These are phyloP conservation scores for Ophiostoma pallidulum DNA, from an alignment of 2,329 filamentous ascomycete genomes.

Conservation along the genomic window DNA sequence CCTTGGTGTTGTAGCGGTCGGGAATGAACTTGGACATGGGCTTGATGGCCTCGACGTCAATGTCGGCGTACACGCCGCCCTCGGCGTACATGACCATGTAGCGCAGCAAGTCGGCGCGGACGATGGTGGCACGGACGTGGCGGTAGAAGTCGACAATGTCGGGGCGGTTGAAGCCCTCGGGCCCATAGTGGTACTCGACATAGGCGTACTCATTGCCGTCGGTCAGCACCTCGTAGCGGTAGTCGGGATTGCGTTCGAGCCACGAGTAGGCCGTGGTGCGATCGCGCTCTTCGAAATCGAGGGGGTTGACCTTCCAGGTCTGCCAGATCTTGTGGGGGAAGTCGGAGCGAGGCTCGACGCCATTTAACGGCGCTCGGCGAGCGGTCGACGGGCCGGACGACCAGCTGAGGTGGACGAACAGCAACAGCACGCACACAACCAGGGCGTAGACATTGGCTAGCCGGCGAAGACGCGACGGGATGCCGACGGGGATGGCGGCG, in stretches of 20 bases:
- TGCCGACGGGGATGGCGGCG: constrained; percentile 1
- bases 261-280: constrained; percentile 52
- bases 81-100: constrained; percentile 61
- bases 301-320: constrained; percentile 62
- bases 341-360: constrained; percentile 12
- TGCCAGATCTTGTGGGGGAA: constrained; percentile 69
- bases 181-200: constrained; percentile 58
- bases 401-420: constrained; percentile 10
- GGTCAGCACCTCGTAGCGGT: constrained; percentile 60
- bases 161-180: constrained; percentile 53
- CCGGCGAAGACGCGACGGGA: constrained; percentile 13
- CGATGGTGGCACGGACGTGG: constrained; percentile 51
- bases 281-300: constrained; percentile 57
- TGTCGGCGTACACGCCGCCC: constrained; percentile 43
- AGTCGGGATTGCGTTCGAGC: constrained; percentile 55
- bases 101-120: constrained; percentile 56
- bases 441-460: constrained; percentile 13
- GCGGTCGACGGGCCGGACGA: not conserved
- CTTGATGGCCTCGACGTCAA: constrained; percentile 33
- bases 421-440: constrained; percentile 6
- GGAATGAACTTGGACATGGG: constrained; percentile 46
- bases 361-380: not conserved
- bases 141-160: constrained; percentile 56
- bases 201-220: constrained; percentile 59
- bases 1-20: constrained; percentile 49